phyloP scores from a whole-genome alignment of 2,329 filamentous ascomycete species.

The Neopestalotiopsis clavispora region DNA sequence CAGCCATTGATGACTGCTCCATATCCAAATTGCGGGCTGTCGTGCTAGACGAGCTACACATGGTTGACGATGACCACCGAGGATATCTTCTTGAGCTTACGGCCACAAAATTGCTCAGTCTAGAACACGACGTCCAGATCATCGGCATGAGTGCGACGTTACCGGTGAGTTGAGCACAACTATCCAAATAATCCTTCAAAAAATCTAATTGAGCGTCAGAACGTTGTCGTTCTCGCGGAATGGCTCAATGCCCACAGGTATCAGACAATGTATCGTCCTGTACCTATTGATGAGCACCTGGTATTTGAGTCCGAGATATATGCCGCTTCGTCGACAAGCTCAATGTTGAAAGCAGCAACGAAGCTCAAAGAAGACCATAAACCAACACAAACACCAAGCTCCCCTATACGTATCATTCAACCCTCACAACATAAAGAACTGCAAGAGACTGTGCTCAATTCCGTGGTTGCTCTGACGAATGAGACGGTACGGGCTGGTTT shows the following conservation, averaged over 20 bases:
- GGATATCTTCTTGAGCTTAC: slow-evolving; percentile 78
- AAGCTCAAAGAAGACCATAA: slow-evolving; percentile 47
- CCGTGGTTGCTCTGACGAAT: slow-evolving; percentile 71
- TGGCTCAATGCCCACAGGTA: slow-evolving; percentile 77
- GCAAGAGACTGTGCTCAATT: slow-evolving; percentile 68
- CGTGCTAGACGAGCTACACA: slow-evolving; percentile 80
- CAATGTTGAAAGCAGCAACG: slow-evolving; percentile 61
- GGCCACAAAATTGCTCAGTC: slow-evolving; percentile 72
- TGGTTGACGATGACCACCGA: slow-evolving; percentile 77
- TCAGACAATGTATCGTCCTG: slow-evolving; percentile 72
- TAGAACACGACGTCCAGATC: slow-evolving; percentile 72
- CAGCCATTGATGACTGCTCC: slow-evolving; percentile 72
- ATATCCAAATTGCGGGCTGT: slow-evolving; percentile 69
- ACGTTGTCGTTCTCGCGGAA: slow-evolving; percentile 69
- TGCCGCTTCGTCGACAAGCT: slow-evolving; percentile 61
- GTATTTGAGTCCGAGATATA: slow-evolving; percentile 75
- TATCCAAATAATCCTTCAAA: not conserved
- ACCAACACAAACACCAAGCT: slow-evolving; percentile 40
- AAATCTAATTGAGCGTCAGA: slow-evolving; percentile 47
- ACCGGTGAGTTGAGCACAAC: slow-evolving; percentile 54
- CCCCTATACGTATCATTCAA: slow-evolving; percentile 54
- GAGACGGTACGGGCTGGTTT: slow-evolving; percentile 73
- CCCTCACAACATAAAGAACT: slow-evolving; percentile 66
- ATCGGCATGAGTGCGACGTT: slow-evolving; percentile 83
- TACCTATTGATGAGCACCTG: slow-evolving; percentile 77